A percentile compares a stretch with the other conserved stretches of the same genome.
Evolutionary conservation across 2,329 filamentous ascomycete species (phyloP).

Genomic region (Colletotrichum higginsianum): DNA sequence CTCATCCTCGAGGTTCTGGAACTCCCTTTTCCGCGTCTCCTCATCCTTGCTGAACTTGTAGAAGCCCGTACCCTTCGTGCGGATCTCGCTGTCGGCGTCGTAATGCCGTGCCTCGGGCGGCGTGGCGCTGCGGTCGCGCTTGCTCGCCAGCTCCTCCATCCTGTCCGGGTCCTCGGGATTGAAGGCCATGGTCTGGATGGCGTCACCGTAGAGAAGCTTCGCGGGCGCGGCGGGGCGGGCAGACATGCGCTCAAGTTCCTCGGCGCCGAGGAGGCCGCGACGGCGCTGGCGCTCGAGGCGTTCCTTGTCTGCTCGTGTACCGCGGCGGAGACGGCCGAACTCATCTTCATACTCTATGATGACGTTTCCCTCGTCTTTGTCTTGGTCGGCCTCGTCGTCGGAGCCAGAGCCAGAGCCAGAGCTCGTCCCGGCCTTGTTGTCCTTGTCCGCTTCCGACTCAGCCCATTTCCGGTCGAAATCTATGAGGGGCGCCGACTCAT

Average conservation of each 20-base stretch:
- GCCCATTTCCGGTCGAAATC: conserved; percentile 99
- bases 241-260: conserved; percentile 78
- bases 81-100: conserved; percentile 85
- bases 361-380: conserved; percentile 65
- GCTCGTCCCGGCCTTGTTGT: conserved; percentile 65
- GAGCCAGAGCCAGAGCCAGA: conserved; percentile 44
- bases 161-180: conserved; percentile 78
- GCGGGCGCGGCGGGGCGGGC: conserved; percentile 77
- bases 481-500: conserved; percentile 78
- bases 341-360: conserved; percentile 93
- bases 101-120: conserved; percentile 89
- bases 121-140: conserved; percentile 84
- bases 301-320: conserved; percentile 78
- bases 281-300: conserved; percentile 71
- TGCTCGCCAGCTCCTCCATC: conserved; percentile 85
- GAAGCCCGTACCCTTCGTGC: conserved; percentile 91
- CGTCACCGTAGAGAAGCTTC: conserved; percentile 86
- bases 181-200: conserved; percentile 88
- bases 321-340: conserved; percentile 85
- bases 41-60: conserved; percentile 89
- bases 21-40: conserved; percentile 76
- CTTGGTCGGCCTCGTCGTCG: conserved; percentile 56
- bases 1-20: conserved; percentile 79
- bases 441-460: conserved; percentile 69
- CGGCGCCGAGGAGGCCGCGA: conserved; percentile 67